Percentiles rank a stretch among this genome's conserved stretches.
These are phyloP conservation scores for Chlorella sp. DNA, from an alignment of 139 green algal species.

Conservation along the genomic window DNA sequence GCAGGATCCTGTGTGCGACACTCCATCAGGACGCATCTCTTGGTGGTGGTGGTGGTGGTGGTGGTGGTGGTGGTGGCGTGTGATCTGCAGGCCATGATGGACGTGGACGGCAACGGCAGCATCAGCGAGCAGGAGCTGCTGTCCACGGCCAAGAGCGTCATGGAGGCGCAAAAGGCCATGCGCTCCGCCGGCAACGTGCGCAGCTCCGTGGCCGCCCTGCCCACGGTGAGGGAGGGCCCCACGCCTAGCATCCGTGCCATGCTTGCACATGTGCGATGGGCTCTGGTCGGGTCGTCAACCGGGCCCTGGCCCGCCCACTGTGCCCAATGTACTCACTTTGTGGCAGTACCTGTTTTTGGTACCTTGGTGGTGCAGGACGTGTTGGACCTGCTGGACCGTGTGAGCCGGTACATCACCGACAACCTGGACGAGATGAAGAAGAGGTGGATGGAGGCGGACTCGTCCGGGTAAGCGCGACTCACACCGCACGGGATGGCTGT, in stretches of 20 bases:
- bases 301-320: no score
- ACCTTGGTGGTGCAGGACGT: background rate
- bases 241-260: no score
- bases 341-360: background rate
- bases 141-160: slow-evolving; percentile 13
- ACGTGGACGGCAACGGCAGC: slow-evolving; percentile 34
- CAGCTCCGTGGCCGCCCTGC: no score
- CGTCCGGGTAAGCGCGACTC: slow-evolving; percentile 2
- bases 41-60: no score
- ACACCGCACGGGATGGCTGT: no score
- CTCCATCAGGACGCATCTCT: no score
- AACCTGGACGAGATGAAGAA: background rate
- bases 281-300: no score
- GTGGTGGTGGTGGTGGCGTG: no score
- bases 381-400: slow-evolving; percentile 3
- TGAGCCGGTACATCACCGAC: slow-evolving; percentile 1
- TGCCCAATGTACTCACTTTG: no score
- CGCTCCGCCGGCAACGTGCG: background rate
- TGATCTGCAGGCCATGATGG: slow-evolving; percentile 33
- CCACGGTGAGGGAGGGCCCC: no score
- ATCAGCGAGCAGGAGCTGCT: slow-evolving; percentile 37
- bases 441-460: slow-evolving; percentile 9
- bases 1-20: no score
- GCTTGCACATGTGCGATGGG: no score
- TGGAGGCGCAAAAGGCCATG: background rate